A percentile compares a stretch with the other conserved stretches of the same genome.
Evolutionary conservation across 305 asterid species (phyloP).

Genomic region (Petunia hybrid): DNA sequence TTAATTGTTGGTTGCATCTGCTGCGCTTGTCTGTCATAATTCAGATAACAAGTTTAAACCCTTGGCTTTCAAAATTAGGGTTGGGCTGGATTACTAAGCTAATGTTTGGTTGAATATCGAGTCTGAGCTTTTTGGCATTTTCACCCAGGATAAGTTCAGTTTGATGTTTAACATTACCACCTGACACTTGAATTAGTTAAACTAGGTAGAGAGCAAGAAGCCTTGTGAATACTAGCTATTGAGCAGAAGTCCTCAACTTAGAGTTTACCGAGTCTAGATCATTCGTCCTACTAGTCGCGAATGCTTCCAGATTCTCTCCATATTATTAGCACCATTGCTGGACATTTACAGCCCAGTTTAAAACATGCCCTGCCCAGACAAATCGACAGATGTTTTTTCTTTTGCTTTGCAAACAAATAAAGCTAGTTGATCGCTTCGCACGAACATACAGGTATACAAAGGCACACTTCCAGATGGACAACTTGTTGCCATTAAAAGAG

Average conservation of each 20-base stretch:
- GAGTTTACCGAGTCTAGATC: too few relatives aligned
- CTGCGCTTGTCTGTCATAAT: neutral
- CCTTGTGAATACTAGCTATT: neutral
- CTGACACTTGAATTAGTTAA: neutral
- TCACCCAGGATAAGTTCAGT: neutral
- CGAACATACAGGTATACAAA: slow-evolving; percentile 55
- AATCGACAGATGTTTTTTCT: neutral
- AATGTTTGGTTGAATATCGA: neutral
- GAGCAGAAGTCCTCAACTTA: neutral
- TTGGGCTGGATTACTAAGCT: neutral
- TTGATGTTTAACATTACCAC: neutral
- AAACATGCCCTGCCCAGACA: neutral
- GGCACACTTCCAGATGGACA: slow-evolving; percentile 61
- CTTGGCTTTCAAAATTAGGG: neutral
- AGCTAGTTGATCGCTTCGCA: slow-evolving; percentile 9
- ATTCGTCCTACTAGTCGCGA: too few relatives aligned
- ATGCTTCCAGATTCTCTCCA: neutral
- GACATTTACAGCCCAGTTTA: neutral
- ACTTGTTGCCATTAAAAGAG: slow-evolving; percentile 69
- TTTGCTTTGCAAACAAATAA: neutral
- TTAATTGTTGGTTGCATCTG: neutral
- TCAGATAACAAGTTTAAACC: neutral
- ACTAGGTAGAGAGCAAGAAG: neutral
- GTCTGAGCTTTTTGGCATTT: neutral
- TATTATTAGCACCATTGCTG: neutral